phyloP scores from a whole-genome alignment of 805 yeast species.

The Wickerhamiella brachini region DNA sequence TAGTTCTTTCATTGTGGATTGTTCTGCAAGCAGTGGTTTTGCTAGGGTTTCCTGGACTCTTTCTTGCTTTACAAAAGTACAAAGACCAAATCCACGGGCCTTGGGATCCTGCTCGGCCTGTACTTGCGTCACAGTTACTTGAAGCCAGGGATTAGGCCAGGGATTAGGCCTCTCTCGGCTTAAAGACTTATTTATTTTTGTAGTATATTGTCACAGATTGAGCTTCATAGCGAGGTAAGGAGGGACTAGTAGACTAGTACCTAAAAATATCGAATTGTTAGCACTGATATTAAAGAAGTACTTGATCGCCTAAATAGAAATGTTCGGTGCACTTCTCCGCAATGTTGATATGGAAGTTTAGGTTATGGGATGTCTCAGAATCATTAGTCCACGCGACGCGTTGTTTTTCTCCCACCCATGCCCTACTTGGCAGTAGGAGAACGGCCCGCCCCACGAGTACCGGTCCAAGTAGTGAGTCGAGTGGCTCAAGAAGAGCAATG shows the following conservation, averaged over 20 bases:
- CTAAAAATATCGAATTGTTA: no score
- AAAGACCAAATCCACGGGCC: slow-evolving; percentile 83
- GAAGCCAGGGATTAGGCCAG: no score
- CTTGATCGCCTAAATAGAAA: no score
- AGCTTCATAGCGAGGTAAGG: no score
- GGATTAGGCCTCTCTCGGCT: no score
- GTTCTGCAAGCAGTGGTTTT: slow-evolving; percentile 34
- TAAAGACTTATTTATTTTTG: no score
- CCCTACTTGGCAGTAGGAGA: neutral
- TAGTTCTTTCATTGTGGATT: slow-evolving; percentile 37
- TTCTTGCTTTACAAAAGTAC: slow-evolving; percentile 57
- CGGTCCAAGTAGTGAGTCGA: neutral
- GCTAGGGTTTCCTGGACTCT: slow-evolving; percentile 54
- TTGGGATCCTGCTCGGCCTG: slow-evolving; percentile 80
- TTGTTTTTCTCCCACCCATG: neutral
- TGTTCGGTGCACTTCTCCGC: no score
- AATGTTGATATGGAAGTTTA: no score
- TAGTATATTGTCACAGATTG: no score
- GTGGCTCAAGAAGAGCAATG: neutral
- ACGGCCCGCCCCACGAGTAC: neutral
- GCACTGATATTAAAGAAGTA: no score
- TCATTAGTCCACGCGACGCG: neutral
- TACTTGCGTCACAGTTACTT: neutral
- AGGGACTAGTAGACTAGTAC: no score
- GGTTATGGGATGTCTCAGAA: neutral